These are phyloP conservation scores for Cladosporium sp. DNA, from an alignment of 2,329 filamentous ascomycete species.

Conservation along the genomic window DNA sequence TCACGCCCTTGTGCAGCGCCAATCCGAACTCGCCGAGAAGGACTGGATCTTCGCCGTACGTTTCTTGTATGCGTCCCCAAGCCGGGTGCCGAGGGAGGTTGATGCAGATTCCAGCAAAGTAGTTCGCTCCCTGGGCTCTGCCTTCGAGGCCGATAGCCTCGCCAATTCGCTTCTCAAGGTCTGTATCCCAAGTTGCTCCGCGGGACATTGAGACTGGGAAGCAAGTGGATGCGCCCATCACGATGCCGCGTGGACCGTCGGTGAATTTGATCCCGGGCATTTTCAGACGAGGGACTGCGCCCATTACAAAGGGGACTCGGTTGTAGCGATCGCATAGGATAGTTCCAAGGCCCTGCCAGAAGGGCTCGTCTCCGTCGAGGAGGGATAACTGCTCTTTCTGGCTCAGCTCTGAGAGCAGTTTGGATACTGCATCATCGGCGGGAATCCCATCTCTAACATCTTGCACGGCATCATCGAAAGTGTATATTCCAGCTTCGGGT, in stretches of 20 bases:
- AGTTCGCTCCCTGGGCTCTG: conserved; percentile 34
- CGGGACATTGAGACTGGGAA: conserved; percentile 28
- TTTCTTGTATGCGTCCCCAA: conserved; percentile 31
- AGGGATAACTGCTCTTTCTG: conserved; percentile 14
- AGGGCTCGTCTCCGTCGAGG: conserved; percentile 20
- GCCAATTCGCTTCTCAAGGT: conserved; percentile 29
- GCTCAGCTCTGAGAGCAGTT: not conserved
- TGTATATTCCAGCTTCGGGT: not conserved
- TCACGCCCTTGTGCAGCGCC: conserved; percentile 28
- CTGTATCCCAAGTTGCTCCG: conserved; percentile 32
- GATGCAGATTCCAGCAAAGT: conserved; percentile 32
- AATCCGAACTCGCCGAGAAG: conserved; percentile 30
- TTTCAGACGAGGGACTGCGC: conserved; percentile 9
- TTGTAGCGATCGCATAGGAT: conserved; percentile 22
- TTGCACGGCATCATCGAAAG: conserved; percentile 8
- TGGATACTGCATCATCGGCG: not conserved
- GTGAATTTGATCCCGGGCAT: conserved; percentile 28
- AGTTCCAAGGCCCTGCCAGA: conserved; percentile 20
- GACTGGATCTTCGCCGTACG: conserved; percentile 30
- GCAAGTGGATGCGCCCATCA: conserved; percentile 21
- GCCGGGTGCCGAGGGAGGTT: conserved; percentile 32
- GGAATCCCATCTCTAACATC: not conserved
- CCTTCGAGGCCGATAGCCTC: conserved; percentile 32
- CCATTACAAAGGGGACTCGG: conserved; percentile 17
- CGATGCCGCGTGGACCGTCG: conserved; percentile 32